Base-by-base conservation (phyloP, 1,284 basidiomycete species). In the Blastosporella zonata region DNA sequence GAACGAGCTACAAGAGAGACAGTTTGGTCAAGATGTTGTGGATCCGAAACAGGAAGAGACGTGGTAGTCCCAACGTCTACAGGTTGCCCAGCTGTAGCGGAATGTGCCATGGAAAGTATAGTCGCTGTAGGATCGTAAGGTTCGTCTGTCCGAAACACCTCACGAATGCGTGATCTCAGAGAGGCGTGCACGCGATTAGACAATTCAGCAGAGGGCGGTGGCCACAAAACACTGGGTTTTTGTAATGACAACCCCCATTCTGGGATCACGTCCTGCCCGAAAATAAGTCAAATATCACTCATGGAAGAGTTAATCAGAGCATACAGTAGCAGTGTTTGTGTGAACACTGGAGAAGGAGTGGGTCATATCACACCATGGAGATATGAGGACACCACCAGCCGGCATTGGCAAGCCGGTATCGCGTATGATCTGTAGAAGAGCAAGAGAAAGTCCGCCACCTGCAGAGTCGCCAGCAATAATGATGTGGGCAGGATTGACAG, bases 271-370 rank as follows among this genome's bases (percentile, higher is more conserved):
- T 93, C 89, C 82, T 90, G 61, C 20, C 35, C 49, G 49, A 29
- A 46, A 42, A 31, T 52, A 7, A 27, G 13, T 21, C 13, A 13
- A 47, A 47, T 23, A 20, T 43, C 29, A 2, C 7, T 18, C 20
- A 28, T 21, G 6, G 23, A 38, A 12, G 28, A 31, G 4, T 17
- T 23, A 33, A 7, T 31, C 29, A 13, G 29, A 60, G 13, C 75
- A 55, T 59, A 89, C 92, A 49, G 88, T 95, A 5, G 81, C 77
- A 0, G 91, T 93, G 64, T 98, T 97, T 41, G 78, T 72, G 60
- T 91, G 77, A 38, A 97, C 80, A 51, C 90, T 94, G 0, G 92
- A 91, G 65, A 98, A 98, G 0, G 90, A 94, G 65, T 99, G 96
- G 0, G 93, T 95, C 42, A 98, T 68, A 66, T 98, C 95, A 64